Conservation (phyloP, 2,329 filamentous ascomycete species). For the Penicillium sp. region DNA sequence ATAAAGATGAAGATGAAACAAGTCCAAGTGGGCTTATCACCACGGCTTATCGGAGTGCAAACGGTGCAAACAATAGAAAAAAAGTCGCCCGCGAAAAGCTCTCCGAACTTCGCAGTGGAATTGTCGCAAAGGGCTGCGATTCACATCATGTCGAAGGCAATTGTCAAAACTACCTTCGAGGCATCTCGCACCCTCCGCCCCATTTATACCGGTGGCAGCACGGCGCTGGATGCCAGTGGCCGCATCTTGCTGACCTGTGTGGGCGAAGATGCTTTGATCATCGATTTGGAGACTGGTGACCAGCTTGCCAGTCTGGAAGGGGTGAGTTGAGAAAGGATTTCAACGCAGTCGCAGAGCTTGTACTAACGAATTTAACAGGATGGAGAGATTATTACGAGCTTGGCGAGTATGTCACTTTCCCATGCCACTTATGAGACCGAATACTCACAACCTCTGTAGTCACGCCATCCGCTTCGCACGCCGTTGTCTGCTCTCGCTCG, state of each 20-base stretch:
- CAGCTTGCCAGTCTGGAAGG: constrained; percentile 85
- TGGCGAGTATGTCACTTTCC: constrained; percentile 36
- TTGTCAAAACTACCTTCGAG: constrained; percentile 82
- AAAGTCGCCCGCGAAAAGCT: constrained; percentile 32
- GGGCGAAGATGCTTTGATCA: constrained; percentile 87
- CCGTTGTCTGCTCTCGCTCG: constrained; percentile 90
- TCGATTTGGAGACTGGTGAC: constrained; percentile 74
- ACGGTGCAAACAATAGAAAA: constrained; percentile 35
- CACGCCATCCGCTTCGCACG: constrained; percentile 79
- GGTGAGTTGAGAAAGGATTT: constrained; percentile 48
- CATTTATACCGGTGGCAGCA: constrained; percentile 86
- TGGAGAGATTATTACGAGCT: constrained; percentile 51
- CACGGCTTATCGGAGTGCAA: constrained; percentile 28
- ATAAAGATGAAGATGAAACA: neutral
- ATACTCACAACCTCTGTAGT: constrained; percentile 49
- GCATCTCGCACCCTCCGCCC: constrained; percentile 77
- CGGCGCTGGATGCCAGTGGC: constrained; percentile 75
- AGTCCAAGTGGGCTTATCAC: constrained; percentile 21
- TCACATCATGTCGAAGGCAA: constrained; percentile 48
- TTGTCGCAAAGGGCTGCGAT: constrained; percentile 11
- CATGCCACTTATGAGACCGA: neutral
- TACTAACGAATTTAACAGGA: constrained; percentile 50
- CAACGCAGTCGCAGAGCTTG: constrained; percentile 5
- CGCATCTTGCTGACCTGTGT: constrained; percentile 79
- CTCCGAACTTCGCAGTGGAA: constrained; percentile 17